Evolutionary conservation across 805 yeast genomes (phyloP).

Genomic region (Saturnispora serradocipensis): DNA sequence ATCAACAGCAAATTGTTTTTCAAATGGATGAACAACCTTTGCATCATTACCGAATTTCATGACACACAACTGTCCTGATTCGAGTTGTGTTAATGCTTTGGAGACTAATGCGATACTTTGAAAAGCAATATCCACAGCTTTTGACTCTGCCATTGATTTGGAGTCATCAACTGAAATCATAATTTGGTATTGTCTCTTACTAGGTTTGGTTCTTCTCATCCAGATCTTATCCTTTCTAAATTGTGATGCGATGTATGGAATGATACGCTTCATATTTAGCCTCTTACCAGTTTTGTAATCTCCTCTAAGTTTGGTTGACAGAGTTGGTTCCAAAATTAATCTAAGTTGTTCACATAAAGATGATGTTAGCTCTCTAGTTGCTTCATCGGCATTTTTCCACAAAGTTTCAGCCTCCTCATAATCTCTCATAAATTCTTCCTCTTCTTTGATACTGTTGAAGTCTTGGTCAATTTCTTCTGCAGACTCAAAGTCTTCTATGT

Average conservation of each 20-base stretch:
- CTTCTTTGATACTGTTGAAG: slow-evolving; percentile 15
- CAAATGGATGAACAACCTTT: slow-evolving; percentile 82
- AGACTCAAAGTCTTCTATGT: slow-evolving; percentile 26
- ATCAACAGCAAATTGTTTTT: slow-evolving; percentile 71
- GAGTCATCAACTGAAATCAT: slow-evolving; percentile 98
- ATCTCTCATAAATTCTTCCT: slow-evolving; percentile 16
- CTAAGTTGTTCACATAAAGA: slow-evolving; percentile 88
- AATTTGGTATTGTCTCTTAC: slow-evolving; percentile 93
- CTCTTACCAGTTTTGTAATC: slow-evolving; percentile 97
- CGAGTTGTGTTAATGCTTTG: slow-evolving; percentile 86
- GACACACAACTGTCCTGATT: slow-evolving; percentile 85
- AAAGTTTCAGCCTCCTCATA: slow-evolving; percentile 59
- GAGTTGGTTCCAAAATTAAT: slow-evolving; percentile 87
- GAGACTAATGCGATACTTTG: slow-evolving; percentile 90
- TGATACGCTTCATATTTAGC: slow-evolving; percentile 92
- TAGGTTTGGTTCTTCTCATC: slow-evolving; percentile 95
- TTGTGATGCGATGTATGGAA: slow-evolving; percentile 95
- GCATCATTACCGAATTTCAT: slow-evolving; percentile 85
- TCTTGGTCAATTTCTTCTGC: slow-evolving; percentile 17
- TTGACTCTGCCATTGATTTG: slow-evolving; percentile 92
- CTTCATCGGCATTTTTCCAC: slow-evolving; percentile 76
- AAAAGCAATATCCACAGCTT: slow-evolving; percentile 84
- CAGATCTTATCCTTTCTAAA: slow-evolving; percentile 97
- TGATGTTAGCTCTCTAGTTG: slow-evolving; percentile 83
- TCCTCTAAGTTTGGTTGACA: slow-evolving; percentile 91